Evolutionary conservation across 257 asterid species (phyloP), one percentile per base, ranked within the genome.

Genomic region (Rauvolfia tetraphylla): DNA sequence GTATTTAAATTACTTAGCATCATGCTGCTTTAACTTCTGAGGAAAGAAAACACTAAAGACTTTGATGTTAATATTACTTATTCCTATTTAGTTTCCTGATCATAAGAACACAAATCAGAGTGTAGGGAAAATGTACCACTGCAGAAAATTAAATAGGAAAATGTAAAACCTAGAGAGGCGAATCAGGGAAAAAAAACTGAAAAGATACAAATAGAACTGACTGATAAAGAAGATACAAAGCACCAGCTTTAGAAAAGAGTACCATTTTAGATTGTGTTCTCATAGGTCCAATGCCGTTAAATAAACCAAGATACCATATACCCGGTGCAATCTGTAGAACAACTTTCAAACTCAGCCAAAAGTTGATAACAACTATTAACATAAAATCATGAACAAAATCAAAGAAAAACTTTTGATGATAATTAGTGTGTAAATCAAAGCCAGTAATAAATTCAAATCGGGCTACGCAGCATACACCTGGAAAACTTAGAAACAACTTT

Each of bases 181-280:
- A 27, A 76, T 29, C 20, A 18, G 42, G 7, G 18, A 41, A 38
- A 36, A 72, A 23, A 49, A 18, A 59, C 31, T 34, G 27, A 31
- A 48, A 54, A 68, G 20, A 71, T 29, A 25, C 12, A 34, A 46
- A 13, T 2, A 72, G 41, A 41, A 33, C 22, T 17, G 34, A 59
- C 38, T 25, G 36, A 9, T 73, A 76, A 70, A 71, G 33, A 53
- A 76, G 46, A 31, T 17, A 12, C 42, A 15, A 54, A 68, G 31
- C 82, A 79, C 65, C 27, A 31, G 58, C 29, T 44, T 25, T 5
- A 11, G 72, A n/a, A 79, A 78, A 65, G 36, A 34, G 75, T 92
- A 95, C 98, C 99, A 95, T 95, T 87, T 95, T 93, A 18, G 97
- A 90, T 74, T 91, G 99, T 62, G 98, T 95, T 80, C 99, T 84